phyloP scores from a whole-genome alignment of 2,329 filamentous ascomycete genomes.

The Knoxdaviesia proteae region DNA sequence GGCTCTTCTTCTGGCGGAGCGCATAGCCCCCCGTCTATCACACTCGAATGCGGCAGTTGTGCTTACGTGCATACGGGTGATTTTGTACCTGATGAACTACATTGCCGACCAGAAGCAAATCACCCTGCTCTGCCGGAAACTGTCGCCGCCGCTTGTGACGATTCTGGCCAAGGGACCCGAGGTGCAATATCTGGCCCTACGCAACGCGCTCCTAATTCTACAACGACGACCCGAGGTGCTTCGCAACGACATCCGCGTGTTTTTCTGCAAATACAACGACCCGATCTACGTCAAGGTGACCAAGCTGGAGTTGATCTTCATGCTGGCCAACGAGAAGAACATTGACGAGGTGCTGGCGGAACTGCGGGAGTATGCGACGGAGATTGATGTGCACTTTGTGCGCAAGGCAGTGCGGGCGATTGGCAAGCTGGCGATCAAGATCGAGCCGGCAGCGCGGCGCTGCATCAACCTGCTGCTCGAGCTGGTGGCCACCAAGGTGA shows the following conservation, averaged over 20 bases:
- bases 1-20: slow-evolving; percentile 73
- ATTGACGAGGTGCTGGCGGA: slow-evolving; percentile 91
- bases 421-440: slow-evolving; percentile 96
- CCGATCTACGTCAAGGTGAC: slow-evolving; percentile 99
- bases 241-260: slow-evolving; percentile 90
- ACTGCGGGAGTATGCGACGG: slow-evolving; percentile 85
- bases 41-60: slow-evolving; percentile 96
- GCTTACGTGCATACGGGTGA: slow-evolving; percentile 85
- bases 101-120: slow-evolving; percentile 83
- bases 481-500: slow-evolving; percentile 91
- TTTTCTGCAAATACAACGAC: slow-evolving; percentile 99
- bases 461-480: slow-evolving; percentile 90
- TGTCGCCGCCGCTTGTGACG: slow-evolving; percentile 87
- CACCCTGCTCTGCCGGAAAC: slow-evolving; percentile 66
- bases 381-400: slow-evolving; percentile 97
- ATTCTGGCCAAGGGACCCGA: slow-evolving; percentile 89
- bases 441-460: slow-evolving; percentile 72
- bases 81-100: slow-evolving; percentile 97
- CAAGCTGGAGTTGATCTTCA: slow-evolving; percentile 95
- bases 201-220: slow-evolving; percentile 84
- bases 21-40: slow-evolving; percentile 84
- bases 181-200: slow-evolving; percentile 89
- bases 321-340: slow-evolving; percentile 89
- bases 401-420: slow-evolving; percentile 94
- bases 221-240: slow-evolving; percentile 84